A percentile compares a stretch with the other conserved stretches of the same genome.
phyloP scores from a whole-genome alignment of 2,329 filamentous ascomycete species.

The Fusarium vanettenii region DNA sequence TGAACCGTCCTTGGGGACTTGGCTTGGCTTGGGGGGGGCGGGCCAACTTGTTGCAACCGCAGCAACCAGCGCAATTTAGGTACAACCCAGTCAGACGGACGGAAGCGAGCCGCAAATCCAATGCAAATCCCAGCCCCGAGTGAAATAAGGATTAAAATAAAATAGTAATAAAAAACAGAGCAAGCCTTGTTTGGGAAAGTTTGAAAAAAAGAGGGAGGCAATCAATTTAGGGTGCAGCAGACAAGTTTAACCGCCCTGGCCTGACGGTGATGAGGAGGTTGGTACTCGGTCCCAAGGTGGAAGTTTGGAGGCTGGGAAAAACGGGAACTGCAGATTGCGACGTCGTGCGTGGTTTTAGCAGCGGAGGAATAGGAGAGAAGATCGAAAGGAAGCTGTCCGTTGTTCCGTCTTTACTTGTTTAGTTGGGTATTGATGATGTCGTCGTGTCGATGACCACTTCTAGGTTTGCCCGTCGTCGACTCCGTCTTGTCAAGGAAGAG shows the following conservation, averaged over 20 bases:
- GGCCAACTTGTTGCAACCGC: constrained; percentile 42
- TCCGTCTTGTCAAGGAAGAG: background rate
- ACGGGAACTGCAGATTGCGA: constrained; percentile 21
- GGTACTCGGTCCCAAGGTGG: background rate
- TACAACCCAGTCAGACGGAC: constrained; percentile 21
- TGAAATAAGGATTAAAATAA: background rate
- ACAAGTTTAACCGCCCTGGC: constrained; percentile 4
- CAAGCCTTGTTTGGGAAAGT: background rate
- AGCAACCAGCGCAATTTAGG: constrained; percentile 38
- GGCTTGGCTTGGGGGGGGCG: constrained; percentile 9
- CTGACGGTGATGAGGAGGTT: constrained; percentile 15
- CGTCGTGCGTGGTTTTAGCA: constrained; percentile 28
- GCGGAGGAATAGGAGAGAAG: background rate
- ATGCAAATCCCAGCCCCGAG: background rate
- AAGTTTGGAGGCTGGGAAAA: constrained; percentile 28
- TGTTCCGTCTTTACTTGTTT: constrained; percentile 7
- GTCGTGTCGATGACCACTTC: background rate
- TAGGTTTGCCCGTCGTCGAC: background rate
- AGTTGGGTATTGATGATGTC: no score
- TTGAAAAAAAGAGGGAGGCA: constrained; percentile 3
- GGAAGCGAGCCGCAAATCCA: constrained; percentile 23
- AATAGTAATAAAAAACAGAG: background rate
- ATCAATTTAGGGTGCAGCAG: constrained; percentile 28
- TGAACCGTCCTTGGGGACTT: background rate
- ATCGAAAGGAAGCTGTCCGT: constrained; percentile 22